A percentile compares a stretch with the other conserved stretches of the same genome.
These are phyloP conservation scores for Geotrichum cucujoidarum DNA, from an alignment of 1,139 yeast genomes.

Conservation along the genomic window DNA sequence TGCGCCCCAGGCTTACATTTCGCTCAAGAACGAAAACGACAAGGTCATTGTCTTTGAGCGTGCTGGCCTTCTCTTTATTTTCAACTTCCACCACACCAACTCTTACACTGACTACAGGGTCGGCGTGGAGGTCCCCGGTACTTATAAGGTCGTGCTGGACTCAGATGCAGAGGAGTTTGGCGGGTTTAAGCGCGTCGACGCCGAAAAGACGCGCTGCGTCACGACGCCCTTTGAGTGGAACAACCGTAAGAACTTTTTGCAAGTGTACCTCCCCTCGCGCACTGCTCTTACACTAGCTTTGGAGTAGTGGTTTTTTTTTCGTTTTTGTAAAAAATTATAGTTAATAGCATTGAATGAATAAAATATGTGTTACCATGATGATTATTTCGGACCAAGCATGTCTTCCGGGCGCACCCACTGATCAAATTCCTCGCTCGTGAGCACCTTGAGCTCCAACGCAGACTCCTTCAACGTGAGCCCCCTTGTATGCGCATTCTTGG, in stretches of 20 bases:
- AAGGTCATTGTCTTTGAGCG: slow-evolving; percentile 87
- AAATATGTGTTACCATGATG: too few species aligned
- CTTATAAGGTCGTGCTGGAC: slow-evolving; percentile 66
- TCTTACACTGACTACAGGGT: slow-evolving; percentile 83
- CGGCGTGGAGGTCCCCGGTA: slow-evolving; percentile 79
- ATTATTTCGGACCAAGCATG: slow-evolving; percentile 85
- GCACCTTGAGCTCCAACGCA: slow-evolving; percentile 83
- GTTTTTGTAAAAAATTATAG: too few species aligned
- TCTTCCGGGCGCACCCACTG: slow-evolving; percentile 97
- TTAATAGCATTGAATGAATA: too few species aligned
- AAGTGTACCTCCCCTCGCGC: slow-evolving; percentile 80
- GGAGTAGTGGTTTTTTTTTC: too few species aligned
- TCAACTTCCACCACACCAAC: slow-evolving; percentile 82
- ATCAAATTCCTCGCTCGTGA: slow-evolving; percentile 80
- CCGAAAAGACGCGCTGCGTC: slow-evolving; percentile 42
- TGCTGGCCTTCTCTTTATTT: slow-evolving; percentile 74
- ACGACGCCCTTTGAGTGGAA: slow-evolving; percentile 81
- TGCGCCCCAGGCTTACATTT: slow-evolving; percentile 77
- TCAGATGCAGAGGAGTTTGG: slow-evolving; percentile 71
- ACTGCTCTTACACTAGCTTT: slow-evolving; percentile 68
- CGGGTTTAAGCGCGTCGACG: slow-evolving; percentile 74
- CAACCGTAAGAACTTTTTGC: slow-evolving; percentile 65
- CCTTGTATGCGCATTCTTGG: slow-evolving; percentile 97
- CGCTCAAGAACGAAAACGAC: slow-evolving; percentile 82
- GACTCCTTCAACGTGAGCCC: slow-evolving; percentile 92